Conservation (phyloP, 2,329 filamentous ascomycete species). For the Pyricularia sp. region DNA sequence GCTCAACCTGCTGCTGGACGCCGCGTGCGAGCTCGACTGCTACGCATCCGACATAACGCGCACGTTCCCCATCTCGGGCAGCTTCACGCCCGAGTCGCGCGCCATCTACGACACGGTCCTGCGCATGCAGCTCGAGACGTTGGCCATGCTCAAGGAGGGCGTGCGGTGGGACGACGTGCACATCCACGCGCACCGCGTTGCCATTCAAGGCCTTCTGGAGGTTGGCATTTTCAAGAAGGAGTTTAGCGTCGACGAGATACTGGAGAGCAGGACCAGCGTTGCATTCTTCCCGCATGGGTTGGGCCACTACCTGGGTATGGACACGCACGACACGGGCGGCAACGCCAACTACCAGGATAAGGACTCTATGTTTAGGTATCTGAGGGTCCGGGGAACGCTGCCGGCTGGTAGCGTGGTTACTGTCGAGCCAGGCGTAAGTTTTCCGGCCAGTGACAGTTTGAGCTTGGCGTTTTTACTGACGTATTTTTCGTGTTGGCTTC, state of each 20-base stretch:
- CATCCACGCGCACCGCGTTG: conserved; percentile 63
- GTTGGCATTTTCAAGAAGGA: conserved; percentile 62
- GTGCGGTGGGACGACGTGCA: conserved; percentile 75
- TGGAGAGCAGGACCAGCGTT: conserved; percentile 64
- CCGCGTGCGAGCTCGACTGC: conserved; percentile 62
- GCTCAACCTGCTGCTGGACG: conserved; percentile 72
- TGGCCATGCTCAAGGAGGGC: conserved; percentile 57
- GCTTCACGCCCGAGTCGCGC: conserved; percentile 55
- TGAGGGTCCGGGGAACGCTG: conserved; percentile 63
- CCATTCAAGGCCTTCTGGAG: conserved; percentile 63
- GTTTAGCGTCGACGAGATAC: conserved; percentile 50
- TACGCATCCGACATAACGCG: conserved; percentile 68
- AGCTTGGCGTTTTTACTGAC: background rate
- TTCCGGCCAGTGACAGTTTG: background rate
- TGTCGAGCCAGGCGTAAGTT: conserved; percentile 75
- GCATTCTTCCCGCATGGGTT: conserved; percentile 89
- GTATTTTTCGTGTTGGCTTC: background rate
- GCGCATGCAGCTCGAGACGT: conserved; percentile 74
- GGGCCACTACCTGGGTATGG: conserved; percentile 83
- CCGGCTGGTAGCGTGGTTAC: conserved; percentile 78
- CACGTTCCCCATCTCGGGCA: conserved; percentile 69
- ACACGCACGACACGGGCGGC: conserved; percentile 79
- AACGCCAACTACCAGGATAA: conserved; percentile 65
- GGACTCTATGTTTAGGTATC: conserved; percentile 76
- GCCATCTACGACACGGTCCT: conserved; percentile 74